phyloP scores from a whole-genome alignment of 108 stramenopile genomes.

The Epithemia pelagica region DNA sequence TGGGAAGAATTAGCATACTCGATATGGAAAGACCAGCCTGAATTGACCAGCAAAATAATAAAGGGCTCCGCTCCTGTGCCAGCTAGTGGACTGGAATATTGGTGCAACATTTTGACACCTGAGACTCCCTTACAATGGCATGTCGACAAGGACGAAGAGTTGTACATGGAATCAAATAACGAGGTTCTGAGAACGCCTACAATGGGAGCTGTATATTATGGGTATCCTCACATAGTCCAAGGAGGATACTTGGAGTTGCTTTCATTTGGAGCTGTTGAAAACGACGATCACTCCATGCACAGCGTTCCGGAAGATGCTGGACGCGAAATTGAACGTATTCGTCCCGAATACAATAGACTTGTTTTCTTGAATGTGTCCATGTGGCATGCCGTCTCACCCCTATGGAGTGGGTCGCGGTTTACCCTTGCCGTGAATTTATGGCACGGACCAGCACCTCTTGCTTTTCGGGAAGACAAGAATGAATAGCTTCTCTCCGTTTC shows the following conservation, averaged over 20 bases:
- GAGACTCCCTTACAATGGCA: constrained; percentile 17
- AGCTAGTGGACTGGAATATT: constrained; percentile 10
- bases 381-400: constrained; percentile 17
- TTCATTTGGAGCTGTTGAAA: constrained; percentile 4
- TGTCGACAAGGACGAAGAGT: constrained; percentile 19
- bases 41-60: not conserved
- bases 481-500: too few species aligned
- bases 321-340: constrained; percentile 4
- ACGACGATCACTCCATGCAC: not conserved
- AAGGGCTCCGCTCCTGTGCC: not conserved
- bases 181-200: constrained; percentile 3
- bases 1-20: constrained; percentile 6
- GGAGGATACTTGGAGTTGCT: constrained; percentile 17
- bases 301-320: not conserved
- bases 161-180: constrained; percentile 1
- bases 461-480: not conserved
- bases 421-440: constrained; percentile 24
- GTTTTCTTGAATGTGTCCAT: constrained; percentile 17
- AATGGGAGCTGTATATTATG: constrained; percentile 23
- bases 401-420: constrained; percentile 8
- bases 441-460: not conserved
- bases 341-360: constrained; percentile 16
- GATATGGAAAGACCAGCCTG: constrained; percentile 19
- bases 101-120: constrained; percentile 20
- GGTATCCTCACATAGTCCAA: constrained; percentile 15